phyloP scores from a whole-genome alignment of 345 rosid genomes.

The Arabis hirsuta region DNA sequence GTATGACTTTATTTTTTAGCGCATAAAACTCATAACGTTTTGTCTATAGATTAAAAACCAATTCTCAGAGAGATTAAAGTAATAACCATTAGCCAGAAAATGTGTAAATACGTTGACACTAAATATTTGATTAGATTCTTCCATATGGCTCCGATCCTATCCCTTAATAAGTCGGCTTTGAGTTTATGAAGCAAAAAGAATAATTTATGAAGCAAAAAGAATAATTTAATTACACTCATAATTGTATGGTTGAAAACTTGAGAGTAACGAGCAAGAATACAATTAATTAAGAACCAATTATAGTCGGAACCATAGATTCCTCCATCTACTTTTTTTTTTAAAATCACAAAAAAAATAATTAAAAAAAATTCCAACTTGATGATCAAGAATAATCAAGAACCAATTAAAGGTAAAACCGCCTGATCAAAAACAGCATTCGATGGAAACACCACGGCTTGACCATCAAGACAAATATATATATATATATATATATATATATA shows the following conservation, averaged over 20 bases:
- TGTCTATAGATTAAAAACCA: neutral
- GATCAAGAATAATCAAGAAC: conserved; percentile 30
- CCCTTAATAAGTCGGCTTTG: neutral
- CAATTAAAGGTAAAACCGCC: conserved; percentile 9
- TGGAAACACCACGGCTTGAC: conserved; percentile 29
- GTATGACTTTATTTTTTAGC: neutral
- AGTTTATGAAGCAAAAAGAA: too few relatives aligned
- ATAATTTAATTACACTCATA: too few relatives aligned
- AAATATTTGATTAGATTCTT: neutral
- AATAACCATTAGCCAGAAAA: neutral
- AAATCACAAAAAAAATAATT: too few relatives aligned
- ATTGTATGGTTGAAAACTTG: too few relatives aligned
- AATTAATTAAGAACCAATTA: conserved; percentile 7
- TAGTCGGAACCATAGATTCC: neutral
- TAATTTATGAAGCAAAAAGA: too few relatives aligned
- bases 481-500: too few relatives aligned
- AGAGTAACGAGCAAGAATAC: conserved; percentile 22
- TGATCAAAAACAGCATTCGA: neutral
- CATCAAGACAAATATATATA: neutral
- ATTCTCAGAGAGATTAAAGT: neutral
- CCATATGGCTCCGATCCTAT: neutral
- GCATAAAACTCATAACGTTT: neutral
- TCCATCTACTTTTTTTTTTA: neutral
- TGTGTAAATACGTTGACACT: too few relatives aligned
- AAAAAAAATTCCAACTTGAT: conserved; percentile 24